Evolutionary conservation across 2,329 filamentous ascomycete genomes (phyloP), one percentile per base, ranked within the genome.

Genomic region (Pseudocercospora crystallina): DNA sequence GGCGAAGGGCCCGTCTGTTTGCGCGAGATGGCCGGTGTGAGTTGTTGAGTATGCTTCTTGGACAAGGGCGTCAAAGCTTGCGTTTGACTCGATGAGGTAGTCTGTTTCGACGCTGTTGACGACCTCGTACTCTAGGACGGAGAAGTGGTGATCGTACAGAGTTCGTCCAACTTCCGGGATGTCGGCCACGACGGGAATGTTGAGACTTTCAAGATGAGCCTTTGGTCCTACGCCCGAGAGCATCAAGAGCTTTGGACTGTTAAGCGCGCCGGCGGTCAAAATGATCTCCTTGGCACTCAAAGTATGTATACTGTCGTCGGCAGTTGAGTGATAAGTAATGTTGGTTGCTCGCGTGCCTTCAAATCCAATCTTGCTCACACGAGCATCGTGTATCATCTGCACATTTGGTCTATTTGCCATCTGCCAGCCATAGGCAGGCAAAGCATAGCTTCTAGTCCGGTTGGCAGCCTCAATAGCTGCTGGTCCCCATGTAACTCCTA

Each of bases 201-300:
- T 67, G 60, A 79, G 75, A 47, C 72, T 70, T 13, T 73, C 53
- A 2, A 87, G 74, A 55, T 83, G 76, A 0, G 69, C 61, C 9
- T 67, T 61, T 0, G 81, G 81, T 0, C 84, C 83, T 32, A 87
- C 75, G n/a, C 84, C 84, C 39, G 75, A 80, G 1, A 86, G 76
- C 70, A 83, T 81, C 10, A 87, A 77, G 2, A 87, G 69, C 65
- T 86, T 83, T 5, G 83, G 82, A 2, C 78, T 77, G 67, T 85
- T 82, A 66, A 80, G 85, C 0, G 80, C 76, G 14, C 83, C 83
- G 8, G 65, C 75, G 14, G 73, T 65, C 34, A 77, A 53, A 51
- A 77, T 74, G 32, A 77, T 69, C 53, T 77, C 75, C 12, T 64
- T 63, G 5, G 68, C 57, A 11, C 48, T 57, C 1, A 67, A 46